A percentile compares a stretch with the other conserved stretches of the same genome.
These are phyloP conservation scores for Globisporangium uncinulatum DNA, from an alignment of 352 stramenopile genomes.

Conservation along the genomic window DNA sequence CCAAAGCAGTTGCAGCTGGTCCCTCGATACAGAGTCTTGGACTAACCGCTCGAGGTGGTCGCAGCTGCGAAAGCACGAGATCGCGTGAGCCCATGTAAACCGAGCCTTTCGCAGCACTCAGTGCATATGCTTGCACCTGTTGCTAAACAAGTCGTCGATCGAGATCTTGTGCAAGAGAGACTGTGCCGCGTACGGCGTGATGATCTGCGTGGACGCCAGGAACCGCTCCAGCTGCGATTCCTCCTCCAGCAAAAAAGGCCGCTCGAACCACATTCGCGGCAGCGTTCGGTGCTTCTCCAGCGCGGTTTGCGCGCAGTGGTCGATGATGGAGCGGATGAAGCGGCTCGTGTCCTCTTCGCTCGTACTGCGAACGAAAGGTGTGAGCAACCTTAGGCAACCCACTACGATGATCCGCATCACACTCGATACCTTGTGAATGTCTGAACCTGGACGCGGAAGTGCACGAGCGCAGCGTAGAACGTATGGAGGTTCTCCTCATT, in stretches of 20 bases:
- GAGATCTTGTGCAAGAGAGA: conserved; percentile 64
- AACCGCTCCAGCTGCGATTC: conserved; percentile 74
- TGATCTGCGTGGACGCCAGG: conserved; percentile 53
- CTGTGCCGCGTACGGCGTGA: conserved; percentile 62
- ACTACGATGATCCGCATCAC: no score
- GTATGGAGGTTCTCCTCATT: conserved; percentile 20
- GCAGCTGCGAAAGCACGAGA: conserved; percentile 15
- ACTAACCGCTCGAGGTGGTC: conserved; percentile 30
- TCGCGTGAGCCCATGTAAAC: neutral
- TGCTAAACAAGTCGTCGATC: conserved; percentile 45
- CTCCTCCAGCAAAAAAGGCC: conserved; percentile 67
- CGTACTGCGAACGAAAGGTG: conserved; percentile 15
- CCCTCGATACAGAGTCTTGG: conserved; percentile 26
- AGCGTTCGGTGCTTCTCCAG: conserved; percentile 34
- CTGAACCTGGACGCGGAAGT: conserved; percentile 50
- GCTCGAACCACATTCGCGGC: conserved; percentile 68
- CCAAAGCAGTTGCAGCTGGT: conserved; percentile 44
- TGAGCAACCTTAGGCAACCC: neutral
- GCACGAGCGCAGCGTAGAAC: conserved; percentile 52
- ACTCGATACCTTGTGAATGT: conserved; percentile 34
- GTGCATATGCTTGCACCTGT: conserved; percentile 19
- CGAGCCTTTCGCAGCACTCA: neutral
- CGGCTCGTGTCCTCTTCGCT: conserved; percentile 31
- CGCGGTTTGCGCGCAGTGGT: conserved; percentile 45
- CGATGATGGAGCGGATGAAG: conserved; percentile 42